phyloP scores from a whole-genome alignment of 2,329 filamentous ascomycete genomes.

The Fusarium duplospermum region DNA sequence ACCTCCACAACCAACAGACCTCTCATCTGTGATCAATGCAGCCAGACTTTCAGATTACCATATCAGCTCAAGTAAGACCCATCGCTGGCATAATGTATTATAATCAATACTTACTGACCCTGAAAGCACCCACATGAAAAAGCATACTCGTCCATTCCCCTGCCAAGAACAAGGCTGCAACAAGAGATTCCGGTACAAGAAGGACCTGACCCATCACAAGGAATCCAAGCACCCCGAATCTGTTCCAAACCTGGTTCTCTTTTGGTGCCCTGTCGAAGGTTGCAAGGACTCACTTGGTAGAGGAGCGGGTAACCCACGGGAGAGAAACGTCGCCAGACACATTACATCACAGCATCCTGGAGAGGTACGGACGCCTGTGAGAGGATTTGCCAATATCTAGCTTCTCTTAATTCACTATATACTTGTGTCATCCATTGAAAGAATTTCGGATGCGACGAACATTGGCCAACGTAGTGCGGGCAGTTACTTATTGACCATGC shows the following conservation, averaged over 20 bases:
- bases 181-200: background rate
- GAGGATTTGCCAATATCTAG: background rate
- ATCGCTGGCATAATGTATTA: background rate
- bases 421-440: background rate
- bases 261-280: constrained; percentile 1
- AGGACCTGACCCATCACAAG: background rate
- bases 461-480: background rate
- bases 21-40: background rate
- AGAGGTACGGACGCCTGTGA: background rate
- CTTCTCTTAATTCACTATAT: background rate
- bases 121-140: background rate
- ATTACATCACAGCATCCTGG: background rate
- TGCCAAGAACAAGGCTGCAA: background rate
- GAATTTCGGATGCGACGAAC: background rate
- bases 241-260: background rate
- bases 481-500: background rate
- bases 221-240: background rate
- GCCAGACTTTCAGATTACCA: background rate
- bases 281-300: background rate
- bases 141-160: background rate
- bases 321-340: background rate
- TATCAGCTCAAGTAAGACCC: background rate
- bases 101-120: background rate
- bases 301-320: background rate
- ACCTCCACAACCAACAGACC: background rate